phyloP scores from a whole-genome alignment of 2,329 filamentous ascomycete genomes.

The Fusarium drepaniforme region DNA sequence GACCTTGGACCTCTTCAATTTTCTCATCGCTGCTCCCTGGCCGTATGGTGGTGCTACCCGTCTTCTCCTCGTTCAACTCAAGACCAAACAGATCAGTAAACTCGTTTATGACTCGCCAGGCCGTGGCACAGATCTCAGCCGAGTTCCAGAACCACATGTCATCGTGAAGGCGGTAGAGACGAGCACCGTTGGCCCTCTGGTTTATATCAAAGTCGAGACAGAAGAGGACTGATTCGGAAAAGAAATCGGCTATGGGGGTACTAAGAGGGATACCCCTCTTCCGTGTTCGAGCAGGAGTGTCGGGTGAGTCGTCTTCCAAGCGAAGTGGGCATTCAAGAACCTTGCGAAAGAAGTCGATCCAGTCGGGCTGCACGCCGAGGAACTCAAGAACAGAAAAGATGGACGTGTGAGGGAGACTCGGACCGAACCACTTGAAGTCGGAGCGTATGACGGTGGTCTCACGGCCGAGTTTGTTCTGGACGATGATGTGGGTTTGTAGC shows the following conservation, averaged over 20 bases:
- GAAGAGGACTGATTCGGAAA: background rate
- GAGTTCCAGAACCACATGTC: conserved; percentile 1
- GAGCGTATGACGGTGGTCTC: conserved; percentile 59
- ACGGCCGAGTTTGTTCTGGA: conserved; percentile 57
- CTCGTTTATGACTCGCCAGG: background rate
- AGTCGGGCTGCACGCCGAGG: background rate
- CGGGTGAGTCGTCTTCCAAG: background rate
- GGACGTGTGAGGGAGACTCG: conserved; percentile 64
- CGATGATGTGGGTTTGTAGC: conserved; percentile 48
- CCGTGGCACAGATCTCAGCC: background rate
- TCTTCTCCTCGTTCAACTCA: background rate
- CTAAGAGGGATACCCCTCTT: background rate
- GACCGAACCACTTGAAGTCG: conserved; percentile 56
- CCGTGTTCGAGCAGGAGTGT: background rate
- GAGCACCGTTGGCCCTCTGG: background rate
- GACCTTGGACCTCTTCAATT: background rate
- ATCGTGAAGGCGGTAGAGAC: background rate
- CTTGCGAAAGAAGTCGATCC: background rate
- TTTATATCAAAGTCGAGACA: background rate
- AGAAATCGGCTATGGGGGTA: background rate
- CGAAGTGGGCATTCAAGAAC: background rate
- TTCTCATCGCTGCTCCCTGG: background rate
- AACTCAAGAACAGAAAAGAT: conserved; percentile 65
- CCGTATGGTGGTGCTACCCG: background rate
- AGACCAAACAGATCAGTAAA: background rate